Conservation (phyloP, 305 asterid genomes). For the Rubia peregrina region DNA sequence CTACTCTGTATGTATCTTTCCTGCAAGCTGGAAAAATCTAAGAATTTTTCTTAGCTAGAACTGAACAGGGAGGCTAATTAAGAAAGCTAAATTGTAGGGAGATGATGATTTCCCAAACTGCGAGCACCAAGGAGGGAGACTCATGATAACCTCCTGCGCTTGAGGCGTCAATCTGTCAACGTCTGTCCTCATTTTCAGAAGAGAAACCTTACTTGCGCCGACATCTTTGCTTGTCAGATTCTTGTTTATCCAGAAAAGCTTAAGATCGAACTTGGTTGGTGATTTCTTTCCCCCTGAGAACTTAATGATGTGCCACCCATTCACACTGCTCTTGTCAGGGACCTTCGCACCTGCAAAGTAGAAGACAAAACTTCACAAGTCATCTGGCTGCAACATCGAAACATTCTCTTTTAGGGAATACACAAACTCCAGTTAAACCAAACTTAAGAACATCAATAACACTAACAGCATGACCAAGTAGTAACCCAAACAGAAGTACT, state of each 20-base stretch:
- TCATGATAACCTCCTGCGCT: conserved; percentile 34
- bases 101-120: conserved; percentile 84
- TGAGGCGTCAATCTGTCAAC: conserved; percentile 55
- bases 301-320: conserved; percentile 91
- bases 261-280: conserved; percentile 60
- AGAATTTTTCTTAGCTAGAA: conserved; percentile 24
- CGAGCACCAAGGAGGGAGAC: conserved; percentile 90
- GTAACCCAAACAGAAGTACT: background rate
- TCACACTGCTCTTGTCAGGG: conserved; percentile 47
- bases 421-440: background rate
- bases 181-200: conserved; percentile 74
- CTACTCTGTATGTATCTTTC: background rate
- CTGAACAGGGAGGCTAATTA: conserved; percentile 42
- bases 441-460: background rate
- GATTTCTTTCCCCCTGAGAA: conserved; percentile 81
- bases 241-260: conserved; percentile 44
- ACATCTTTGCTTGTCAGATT: conserved; percentile 14
- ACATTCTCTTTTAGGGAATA: background rate
- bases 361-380: conserved; percentile 2
- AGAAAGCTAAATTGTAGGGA: conserved; percentile 64
- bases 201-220: conserved; percentile 22
- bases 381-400: background rate
- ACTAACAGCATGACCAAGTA: background rate
- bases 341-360: conserved; percentile 50
- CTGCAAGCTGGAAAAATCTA: background rate